A percentile compares a stretch with the other conserved stretches of the same genome.
Evolutionary conservation across 2,329 filamentous ascomycete genomes (phyloP).

Genomic region (Anisogramma anomala): DNA sequence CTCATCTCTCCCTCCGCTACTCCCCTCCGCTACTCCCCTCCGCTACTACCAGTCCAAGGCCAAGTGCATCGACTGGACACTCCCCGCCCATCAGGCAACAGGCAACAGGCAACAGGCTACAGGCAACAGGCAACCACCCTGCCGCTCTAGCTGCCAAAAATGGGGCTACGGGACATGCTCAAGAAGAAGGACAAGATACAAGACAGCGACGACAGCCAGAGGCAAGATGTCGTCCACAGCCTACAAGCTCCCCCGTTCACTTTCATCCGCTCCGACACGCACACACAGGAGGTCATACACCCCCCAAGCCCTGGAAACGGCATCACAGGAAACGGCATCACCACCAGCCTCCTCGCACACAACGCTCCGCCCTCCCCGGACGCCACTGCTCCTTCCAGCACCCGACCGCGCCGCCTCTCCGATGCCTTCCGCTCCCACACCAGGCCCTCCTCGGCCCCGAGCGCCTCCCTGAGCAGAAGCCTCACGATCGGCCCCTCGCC

Average conservation of each 20-base stretch:
- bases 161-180: slow-evolving; percentile 42
- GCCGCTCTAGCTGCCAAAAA: slow-evolving; percentile 17
- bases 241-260: slow-evolving; percentile 55
- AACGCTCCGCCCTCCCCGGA: slow-evolving; percentile 14
- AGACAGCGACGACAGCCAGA: slow-evolving; percentile 21
- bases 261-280: slow-evolving; percentile 75
- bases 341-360: slow-evolving; percentile 19
- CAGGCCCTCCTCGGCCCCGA: slow-evolving; percentile 36
- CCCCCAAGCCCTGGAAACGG: slow-evolving; percentile 39
- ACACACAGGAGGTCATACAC: slow-evolving; percentile 65
- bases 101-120: no score
- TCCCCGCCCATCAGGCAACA: no score
- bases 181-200: slow-evolving; percentile 41
- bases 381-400: no score
- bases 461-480: slow-evolving; percentile 23
- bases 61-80: no score
- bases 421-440: slow-evolving; percentile 26
- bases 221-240: slow-evolving; percentile 24
- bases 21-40: no score
- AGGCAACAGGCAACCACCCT: no score
- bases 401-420: slow-evolving; percentile 21
- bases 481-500: slow-evolving; percentile 23
- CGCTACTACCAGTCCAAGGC: no score
- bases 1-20: no score
- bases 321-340: slow-evolving; percentile 14